These are phyloP conservation scores for Paulownia fortunei DNA, from an alignment of 257 asterid genomes.

Conservation along the genomic window DNA sequence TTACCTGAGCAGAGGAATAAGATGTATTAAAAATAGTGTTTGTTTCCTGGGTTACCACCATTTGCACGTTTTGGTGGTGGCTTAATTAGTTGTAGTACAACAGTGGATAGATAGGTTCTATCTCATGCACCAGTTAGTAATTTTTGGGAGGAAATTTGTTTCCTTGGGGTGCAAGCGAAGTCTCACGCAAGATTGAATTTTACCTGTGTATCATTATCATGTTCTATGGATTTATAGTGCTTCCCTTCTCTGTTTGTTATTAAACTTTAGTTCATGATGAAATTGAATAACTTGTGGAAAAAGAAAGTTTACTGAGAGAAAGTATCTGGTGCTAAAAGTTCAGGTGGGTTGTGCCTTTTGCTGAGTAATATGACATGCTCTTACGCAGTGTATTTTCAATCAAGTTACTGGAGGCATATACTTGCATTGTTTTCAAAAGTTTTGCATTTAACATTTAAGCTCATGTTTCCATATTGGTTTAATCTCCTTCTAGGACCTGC, in stretches of 20 bases:
- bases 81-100: not conserved
- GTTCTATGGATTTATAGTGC: not conserved
- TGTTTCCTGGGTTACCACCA: not conserved
- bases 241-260: not conserved
- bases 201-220: not conserved
- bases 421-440: not conserved
- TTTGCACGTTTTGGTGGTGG: not conserved
- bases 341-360: not conserved
- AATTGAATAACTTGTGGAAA: not conserved
- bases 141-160: not conserved
- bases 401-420: constrained; percentile 10
- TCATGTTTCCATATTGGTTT: not conserved
- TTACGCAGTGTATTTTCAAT: not conserved
- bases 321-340: no score
- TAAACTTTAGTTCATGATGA: not conserved
- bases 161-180: no score
- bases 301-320: not conserved
- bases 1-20: not conserved
- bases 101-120: not conserved
- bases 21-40: not conserved
- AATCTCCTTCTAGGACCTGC: not conserved
- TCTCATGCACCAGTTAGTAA: constrained; percentile 3
- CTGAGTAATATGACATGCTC: not conserved
- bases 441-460: not conserved
- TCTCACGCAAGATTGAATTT: not conserved